Base-by-base conservation (phyloP, 2,329 filamentous ascomycete genomes). In the Aspergillus candidus region DNA sequence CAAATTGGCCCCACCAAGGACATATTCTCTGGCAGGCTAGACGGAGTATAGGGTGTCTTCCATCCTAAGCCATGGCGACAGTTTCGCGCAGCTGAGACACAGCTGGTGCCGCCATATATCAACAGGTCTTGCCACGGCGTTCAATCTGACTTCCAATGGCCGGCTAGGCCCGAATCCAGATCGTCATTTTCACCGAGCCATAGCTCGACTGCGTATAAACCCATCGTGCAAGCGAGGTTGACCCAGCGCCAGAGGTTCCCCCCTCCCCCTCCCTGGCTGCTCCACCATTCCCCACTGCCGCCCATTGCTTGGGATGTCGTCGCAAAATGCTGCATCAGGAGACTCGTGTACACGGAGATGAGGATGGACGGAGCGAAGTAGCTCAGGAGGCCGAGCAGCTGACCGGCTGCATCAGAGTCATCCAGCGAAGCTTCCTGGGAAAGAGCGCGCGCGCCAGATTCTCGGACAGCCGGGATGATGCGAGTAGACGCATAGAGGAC, bases 281-380 rank as follows among this genome's bases (percentile, higher is more conserved):
- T 90, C 89, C 90, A 96, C 74, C 90, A 85, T 49, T 82, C 79
- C 12, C 77, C 78, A 42, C 78, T 79, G 2, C 79, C 78, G 2
- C 80, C 81, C 50, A 84, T 72, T 47, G 65, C 73, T 67, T 63
- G 71, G 18, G 65, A 79, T 12, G 77, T 84, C 10, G 86, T 84
- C 4, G 88, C 86, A 61, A 98, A 97, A 66, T 98, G 93, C 65
- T 97, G 93, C 72, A 97, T 84, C 30, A 98, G 72, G 40, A 98
- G 71, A 67, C 90, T 96, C 2, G 93, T 98, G 67, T 98, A 98
- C 27, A 97, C 90, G 4, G 93, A 86, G 49, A 98, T 91, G 43
- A 98, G 76, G 44, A 97, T 94, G 17, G 87, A 94, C 0, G 93
- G 91, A 13, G 88, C 93, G 69, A 96, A 97, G 81, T 90, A 96